Evolutionary conservation across 2,329 filamentous ascomycete species (phyloP), one percentile per base, ranked within the genome.

Genomic region (Bipolaris zeicola): DNA sequence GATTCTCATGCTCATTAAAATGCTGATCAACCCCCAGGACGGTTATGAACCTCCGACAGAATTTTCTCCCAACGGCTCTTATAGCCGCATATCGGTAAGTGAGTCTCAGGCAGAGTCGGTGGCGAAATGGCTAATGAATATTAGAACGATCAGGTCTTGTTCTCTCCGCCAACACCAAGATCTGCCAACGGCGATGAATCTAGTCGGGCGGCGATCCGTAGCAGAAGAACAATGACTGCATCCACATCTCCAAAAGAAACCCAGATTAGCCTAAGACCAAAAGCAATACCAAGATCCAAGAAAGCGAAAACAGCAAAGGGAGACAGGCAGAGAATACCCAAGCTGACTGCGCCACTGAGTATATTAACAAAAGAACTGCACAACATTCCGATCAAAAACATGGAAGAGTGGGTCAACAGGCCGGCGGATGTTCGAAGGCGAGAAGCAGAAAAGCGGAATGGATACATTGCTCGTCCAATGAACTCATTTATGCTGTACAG

Each of bases 401-500:
- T 97, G 78, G 86, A 89, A 50, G 81, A 82, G 24, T 96, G 90
- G 81, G 92, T 96, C 34, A 86, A 89, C 67, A 85, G 94, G 48
- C 81, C 89, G 8, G 77, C 81, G 1, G 87, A 91, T 54, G 82
- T 83, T 6, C 85, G 94, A 54, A 81, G 81, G 46, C 78, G 80
- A 52, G 92, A 96, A 74, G 87, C 89, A 8, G 83, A 86, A 41
- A 84, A 85, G 66, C 84, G 87, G 55, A 91, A 87, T 34, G 90
- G 90, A 24, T 92, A 93, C 73, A 85, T 98, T 65, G 92, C 94
- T 68, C 85, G 95, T 28, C 93, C 95, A 2, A 96, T 97, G 89
- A 99, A 99, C 76, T 94, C 91, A 0, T 99, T 98, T 80, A 96
- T 99, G 89, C 82, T 99, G 48, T 99, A 99, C 76, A 89, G 95